phyloP scores from a whole-genome alignment of 768 basidiomycete genomes.

The Tremella mesenterica region DNA sequence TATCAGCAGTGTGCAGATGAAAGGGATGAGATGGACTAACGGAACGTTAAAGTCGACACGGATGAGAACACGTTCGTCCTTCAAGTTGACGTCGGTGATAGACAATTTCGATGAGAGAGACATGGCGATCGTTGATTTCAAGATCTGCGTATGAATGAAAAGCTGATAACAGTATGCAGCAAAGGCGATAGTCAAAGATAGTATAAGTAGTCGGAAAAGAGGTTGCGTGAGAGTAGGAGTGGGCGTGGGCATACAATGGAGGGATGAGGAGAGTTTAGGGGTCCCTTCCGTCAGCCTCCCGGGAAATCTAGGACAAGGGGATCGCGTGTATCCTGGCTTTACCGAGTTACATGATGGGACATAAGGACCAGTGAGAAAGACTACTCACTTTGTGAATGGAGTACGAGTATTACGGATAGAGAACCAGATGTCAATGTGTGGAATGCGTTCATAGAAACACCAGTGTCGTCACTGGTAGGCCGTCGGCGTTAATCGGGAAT shows the following conservation, averaged over 20 bases:
- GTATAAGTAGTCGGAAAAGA: neutral
- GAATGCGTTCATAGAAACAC: too few relatives aligned
- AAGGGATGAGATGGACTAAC: slow-evolving; percentile 6
- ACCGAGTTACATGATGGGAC: too few relatives aligned
- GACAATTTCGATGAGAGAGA: slow-evolving; percentile 91
- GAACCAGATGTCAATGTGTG: too few relatives aligned
- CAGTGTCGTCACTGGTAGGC: too few relatives aligned
- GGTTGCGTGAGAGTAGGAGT: neutral
- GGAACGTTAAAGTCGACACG: slow-evolving; percentile 43
- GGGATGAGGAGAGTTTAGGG: neutral
- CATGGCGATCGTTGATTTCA: slow-evolving; percentile 50
- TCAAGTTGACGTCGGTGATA: slow-evolving; percentile 82
- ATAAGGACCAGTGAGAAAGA: too few relatives aligned
- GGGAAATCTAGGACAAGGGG: too few relatives aligned
- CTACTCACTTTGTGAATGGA: too few relatives aligned
- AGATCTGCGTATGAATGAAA: neutral
- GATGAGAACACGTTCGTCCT: slow-evolving; percentile 50
- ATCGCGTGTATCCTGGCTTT: too few relatives aligned
- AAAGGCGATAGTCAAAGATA: neutral
- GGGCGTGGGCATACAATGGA: slow-evolving; percentile 3
- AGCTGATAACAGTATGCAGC: neutral
- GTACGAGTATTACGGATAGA: too few relatives aligned
- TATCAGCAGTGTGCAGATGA: neutral
- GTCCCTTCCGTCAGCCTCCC: neutral
- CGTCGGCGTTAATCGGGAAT: too few relatives aligned